phyloP scores from a whole-genome alignment of 2,329 filamentous ascomycete species.

The Epicoccum sorghinum region DNA sequence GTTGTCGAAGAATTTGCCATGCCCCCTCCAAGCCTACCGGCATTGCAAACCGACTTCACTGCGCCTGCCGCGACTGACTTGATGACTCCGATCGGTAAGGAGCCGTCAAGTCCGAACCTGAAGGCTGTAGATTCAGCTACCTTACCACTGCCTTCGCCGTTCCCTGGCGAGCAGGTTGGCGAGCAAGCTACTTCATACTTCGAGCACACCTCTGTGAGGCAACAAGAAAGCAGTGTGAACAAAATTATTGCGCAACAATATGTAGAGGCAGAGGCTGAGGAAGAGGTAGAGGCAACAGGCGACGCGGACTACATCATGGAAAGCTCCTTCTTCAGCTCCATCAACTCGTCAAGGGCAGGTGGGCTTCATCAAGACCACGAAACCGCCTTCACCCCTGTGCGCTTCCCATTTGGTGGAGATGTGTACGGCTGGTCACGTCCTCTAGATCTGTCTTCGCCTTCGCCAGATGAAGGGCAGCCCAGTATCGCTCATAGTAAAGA shows the following conservation, averaged over 20 bases:
- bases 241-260: slow-evolving; percentile 3
- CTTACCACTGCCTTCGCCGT: slow-evolving; percentile 47
- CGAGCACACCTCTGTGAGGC: slow-evolving; percentile 22
- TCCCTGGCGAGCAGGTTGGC: slow-evolving; percentile 39
- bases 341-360: slow-evolving; percentile 32
- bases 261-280: slow-evolving; percentile 3
- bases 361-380: slow-evolving; percentile 39
- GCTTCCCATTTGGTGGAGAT: slow-evolving; percentile 46
- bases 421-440: slow-evolving; percentile 29
- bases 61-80: slow-evolving; percentile 19
- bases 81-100: slow-evolving; percentile 40
- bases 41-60: slow-evolving; percentile 28
- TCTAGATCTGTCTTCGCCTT: slow-evolving; percentile 26
- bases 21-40: slow-evolving; percentile 41
- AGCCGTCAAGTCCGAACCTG: slow-evolving; percentile 43
- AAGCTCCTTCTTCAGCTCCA: slow-evolving; percentile 44
- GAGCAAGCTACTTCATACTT: slow-evolving; percentile 31
- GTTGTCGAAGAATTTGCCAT: slow-evolving; percentile 27
- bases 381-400: slow-evolving; percentile 43
- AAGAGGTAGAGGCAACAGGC: slow-evolving; percentile 13
- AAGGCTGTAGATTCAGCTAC: slow-evolving; percentile 44
- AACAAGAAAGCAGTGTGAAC: slow-evolving; percentile 6
- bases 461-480: slow-evolving; percentile 14
- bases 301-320: slow-evolving; percentile 38
- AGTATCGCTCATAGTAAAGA: background rate